Evolutionary conservation across 345 rosid genomes (phyloP).

Genomic region (Psidium guajava): DNA sequence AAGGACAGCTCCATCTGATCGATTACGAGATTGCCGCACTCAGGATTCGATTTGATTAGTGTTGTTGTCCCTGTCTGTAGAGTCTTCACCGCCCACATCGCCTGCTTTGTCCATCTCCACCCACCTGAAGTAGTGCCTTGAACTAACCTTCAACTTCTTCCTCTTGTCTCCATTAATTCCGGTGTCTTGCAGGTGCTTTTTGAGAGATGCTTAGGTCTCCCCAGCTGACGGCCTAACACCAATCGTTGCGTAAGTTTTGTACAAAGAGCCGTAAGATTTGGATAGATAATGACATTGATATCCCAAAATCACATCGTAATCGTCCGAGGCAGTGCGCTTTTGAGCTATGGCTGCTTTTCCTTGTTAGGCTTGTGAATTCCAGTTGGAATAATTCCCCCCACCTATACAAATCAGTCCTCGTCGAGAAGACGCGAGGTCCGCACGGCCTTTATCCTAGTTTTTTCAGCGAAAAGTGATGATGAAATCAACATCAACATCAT

Average conservation of each 20-base stretch:
- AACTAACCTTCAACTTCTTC: not conserved
- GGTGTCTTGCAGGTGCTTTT: not conserved
- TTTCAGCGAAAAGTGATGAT: not conserved
- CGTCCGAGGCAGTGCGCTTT: not conserved
- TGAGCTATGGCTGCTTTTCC: not conserved
- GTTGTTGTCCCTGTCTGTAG: not conserved
- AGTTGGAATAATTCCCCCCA: not conserved
- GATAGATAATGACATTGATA: not conserved
- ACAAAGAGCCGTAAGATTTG: not conserved
- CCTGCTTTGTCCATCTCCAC: not conserved
- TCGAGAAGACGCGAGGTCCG: not conserved
- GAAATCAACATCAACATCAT: no score
- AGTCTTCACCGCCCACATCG: not conserved
- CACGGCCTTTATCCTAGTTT: not conserved
- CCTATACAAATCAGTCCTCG: no score
- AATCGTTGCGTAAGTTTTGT: not conserved
- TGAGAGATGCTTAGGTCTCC: not conserved
- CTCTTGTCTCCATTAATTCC: not conserved
- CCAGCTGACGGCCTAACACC: not conserved
- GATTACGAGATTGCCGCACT: not conserved
- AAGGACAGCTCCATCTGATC: not conserved
- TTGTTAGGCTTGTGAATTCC: not conserved
- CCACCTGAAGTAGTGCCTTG: not conserved
- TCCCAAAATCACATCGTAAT: not conserved
- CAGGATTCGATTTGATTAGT: not conserved